Percentiles rank a stretch among this genome's conserved stretches.
Evolutionary conservation across 345 rosid species (phyloP).

Genomic region (Raphanus sativus): DNA sequence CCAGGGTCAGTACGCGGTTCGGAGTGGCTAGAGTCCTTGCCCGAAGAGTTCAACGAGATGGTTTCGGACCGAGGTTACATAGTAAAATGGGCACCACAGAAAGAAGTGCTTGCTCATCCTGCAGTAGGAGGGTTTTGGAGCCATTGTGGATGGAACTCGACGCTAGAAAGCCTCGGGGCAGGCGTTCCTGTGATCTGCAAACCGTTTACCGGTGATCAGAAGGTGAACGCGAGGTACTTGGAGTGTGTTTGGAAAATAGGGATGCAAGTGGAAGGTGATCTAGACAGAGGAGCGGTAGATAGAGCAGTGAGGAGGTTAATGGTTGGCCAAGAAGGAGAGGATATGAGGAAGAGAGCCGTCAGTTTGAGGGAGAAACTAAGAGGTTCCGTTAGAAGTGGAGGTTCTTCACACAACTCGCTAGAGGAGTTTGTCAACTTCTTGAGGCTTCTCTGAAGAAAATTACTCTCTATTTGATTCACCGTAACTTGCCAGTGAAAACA

Average conservation of each 20-base stretch:
- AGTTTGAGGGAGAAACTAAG: neutral
- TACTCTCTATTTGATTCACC: neutral
- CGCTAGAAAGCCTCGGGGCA: constrained; percentile 46
- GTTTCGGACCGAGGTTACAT: constrained; percentile 30
- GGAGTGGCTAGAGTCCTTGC: constrained; percentile 20
- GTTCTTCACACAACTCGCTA: constrained; percentile 23
- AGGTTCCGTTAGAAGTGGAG: constrained; percentile 16
- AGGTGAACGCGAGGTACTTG: constrained; percentile 45
- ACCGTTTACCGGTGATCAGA: constrained; percentile 44
- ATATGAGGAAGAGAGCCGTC: constrained; percentile 12
- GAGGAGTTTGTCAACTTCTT: constrained; percentile 11
- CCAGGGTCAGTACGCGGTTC: constrained; percentile 32
- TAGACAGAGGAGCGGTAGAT: constrained; percentile 12
- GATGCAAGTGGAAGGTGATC: constrained; percentile 31
- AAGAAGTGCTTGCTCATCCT: constrained; percentile 36
- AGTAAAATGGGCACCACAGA: constrained; percentile 40
- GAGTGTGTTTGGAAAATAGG: constrained; percentile 50
- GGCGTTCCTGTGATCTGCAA: constrained; percentile 51
- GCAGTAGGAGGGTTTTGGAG: constrained; percentile 51
- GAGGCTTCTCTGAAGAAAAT: constrained; percentile 11
- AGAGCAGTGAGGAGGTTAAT: constrained; percentile 24
- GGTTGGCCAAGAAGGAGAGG: constrained; percentile 25
- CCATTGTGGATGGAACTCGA: constrained; percentile 59
- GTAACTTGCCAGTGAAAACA: constrained; percentile 5
- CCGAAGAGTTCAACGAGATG: constrained; percentile 25